phyloP scores from a whole-genome alignment of 495 filamentous ascomycete species.

The Ramalina intermedia region DNA sequence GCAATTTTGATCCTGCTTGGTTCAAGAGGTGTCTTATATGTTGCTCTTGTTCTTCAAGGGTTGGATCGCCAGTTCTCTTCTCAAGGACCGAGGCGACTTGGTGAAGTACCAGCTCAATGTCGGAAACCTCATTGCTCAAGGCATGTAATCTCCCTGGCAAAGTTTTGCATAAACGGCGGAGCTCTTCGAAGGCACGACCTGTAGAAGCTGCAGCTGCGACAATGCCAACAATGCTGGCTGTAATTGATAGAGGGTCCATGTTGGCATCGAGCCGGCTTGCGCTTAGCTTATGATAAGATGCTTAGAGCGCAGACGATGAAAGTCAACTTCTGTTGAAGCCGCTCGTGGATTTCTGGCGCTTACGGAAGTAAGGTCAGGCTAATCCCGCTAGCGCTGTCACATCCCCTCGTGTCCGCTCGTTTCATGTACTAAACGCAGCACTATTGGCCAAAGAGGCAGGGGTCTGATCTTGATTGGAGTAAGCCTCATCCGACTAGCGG shows the following conservation, averaged over 20 bases:
- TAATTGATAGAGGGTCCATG: conserved; percentile 3
- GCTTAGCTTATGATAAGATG: too few relatives aligned
- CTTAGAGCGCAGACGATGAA: too few relatives aligned
- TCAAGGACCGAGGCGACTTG: conserved; percentile 13
- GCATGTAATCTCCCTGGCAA: conserved; percentile 14
- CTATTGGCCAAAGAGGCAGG: too few relatives aligned
- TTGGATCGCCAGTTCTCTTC: background rate
- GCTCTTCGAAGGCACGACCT: conserved; percentile 5
- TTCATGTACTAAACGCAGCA: too few relatives aligned
- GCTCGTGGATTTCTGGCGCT: too few relatives aligned
- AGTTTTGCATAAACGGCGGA: conserved; percentile 15
- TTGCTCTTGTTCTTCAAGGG: background rate
- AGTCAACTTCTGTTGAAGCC: too few relatives aligned
- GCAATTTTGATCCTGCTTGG: conserved; percentile 13
- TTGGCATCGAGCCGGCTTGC: too few relatives aligned
- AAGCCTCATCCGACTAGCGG: too few relatives aligned
- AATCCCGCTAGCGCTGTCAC: too few relatives aligned
- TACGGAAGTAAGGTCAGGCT: too few relatives aligned
- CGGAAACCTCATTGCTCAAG: conserved; percentile 17
- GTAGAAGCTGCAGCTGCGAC: conserved; percentile 1
- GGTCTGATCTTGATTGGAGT: too few relatives aligned
- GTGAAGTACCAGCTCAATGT: conserved; percentile 14
- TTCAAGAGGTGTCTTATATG: conserved; percentile 11
- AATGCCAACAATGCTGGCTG: conserved; percentile 9
- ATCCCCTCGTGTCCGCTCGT: too few relatives aligned